Conservation (phyloP, 73 alveolate genomes). For the Blepharisma japonicum region DNA sequence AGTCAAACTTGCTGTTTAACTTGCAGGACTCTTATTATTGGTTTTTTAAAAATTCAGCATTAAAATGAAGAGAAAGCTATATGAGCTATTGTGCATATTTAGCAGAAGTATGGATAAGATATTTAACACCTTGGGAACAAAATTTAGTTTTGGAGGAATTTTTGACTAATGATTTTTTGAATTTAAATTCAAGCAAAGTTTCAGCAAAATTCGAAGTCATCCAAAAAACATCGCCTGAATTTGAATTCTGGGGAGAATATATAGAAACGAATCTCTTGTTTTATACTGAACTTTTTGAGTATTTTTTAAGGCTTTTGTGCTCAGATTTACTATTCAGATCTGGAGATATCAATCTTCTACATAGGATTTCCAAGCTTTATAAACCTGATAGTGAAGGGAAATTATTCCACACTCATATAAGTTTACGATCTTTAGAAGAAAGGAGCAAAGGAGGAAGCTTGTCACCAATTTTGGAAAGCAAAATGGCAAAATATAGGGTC, state of each 20-base stretch:
- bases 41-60: not conserved
- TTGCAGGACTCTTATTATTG: not conserved
- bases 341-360: not conserved
- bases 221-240: too few relatives aligned
- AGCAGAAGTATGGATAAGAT: conserved; percentile 5
- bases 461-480: not conserved
- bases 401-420: not conserved
- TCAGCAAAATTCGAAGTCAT: too few relatives aligned
- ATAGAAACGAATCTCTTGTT: not conserved
- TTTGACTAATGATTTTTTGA: not conserved
- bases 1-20: not conserved
- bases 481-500: not conserved
- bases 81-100: not conserved
- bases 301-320: not conserved
- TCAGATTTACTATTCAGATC: not conserved
- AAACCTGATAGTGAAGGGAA: conserved; percentile 10
- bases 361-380: not conserved
- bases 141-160: not conserved
- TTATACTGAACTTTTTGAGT: conserved; percentile 11
- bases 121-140: conserved; percentile 9
- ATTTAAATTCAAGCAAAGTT: too few relatives aligned
- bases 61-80: not conserved
- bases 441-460: conserved; percentile 8
- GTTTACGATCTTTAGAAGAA: not conserved
- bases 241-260: conserved; percentile 20